phyloP scores from a whole-genome alignment of 2,329 filamentous ascomycete species.

The Xylariaceae sp. region DNA sequence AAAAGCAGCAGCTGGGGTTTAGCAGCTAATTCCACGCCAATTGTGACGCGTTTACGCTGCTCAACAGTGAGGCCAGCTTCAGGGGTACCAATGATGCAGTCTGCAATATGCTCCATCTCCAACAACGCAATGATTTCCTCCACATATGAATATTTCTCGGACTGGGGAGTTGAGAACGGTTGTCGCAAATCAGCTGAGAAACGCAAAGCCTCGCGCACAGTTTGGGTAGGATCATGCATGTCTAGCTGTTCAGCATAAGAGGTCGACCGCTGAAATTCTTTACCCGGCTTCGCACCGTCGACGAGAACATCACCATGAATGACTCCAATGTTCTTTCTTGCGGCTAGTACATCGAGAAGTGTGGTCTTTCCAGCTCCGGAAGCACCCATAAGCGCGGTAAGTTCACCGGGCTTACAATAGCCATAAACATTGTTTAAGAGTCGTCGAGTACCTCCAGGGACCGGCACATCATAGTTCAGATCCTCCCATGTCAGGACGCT shows the following conservation, averaged over 20 bases:
- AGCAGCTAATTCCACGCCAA: constrained; percentile 86
- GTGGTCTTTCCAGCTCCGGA: constrained; percentile 91
- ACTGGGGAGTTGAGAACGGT: constrained; percentile 56
- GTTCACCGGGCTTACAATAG: constrained; percentile 76
- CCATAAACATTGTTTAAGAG: constrained; percentile 65
- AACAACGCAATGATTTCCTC: constrained; percentile 65
- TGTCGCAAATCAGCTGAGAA: constrained; percentile 69
- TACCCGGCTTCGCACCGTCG: constrained; percentile 61
- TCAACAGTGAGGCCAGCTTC: constrained; percentile 75
- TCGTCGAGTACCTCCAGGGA: constrained; percentile 60
- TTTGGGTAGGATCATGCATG: constrained; percentile 66
- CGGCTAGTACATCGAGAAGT: constrained; percentile 74
- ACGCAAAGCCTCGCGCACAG: constrained; percentile 66
- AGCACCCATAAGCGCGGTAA: constrained; percentile 82
- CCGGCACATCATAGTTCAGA: constrained; percentile 76
- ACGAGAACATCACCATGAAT: constrained; percentile 63
- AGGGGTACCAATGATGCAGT: constrained; percentile 62
- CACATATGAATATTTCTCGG: constrained; percentile 64
- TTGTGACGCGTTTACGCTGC: constrained; percentile 79
- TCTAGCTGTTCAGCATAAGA: constrained; percentile 69
- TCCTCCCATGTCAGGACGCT: constrained; percentile 85
- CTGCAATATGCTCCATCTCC: constrained; percentile 64
- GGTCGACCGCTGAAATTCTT: constrained; percentile 66
- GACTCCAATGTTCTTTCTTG: constrained; percentile 66
- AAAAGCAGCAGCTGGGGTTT: constrained; percentile 80